phyloP scores from a whole-genome alignment of 140 eudicot genomes.

The Oenanthe javanica region DNA sequence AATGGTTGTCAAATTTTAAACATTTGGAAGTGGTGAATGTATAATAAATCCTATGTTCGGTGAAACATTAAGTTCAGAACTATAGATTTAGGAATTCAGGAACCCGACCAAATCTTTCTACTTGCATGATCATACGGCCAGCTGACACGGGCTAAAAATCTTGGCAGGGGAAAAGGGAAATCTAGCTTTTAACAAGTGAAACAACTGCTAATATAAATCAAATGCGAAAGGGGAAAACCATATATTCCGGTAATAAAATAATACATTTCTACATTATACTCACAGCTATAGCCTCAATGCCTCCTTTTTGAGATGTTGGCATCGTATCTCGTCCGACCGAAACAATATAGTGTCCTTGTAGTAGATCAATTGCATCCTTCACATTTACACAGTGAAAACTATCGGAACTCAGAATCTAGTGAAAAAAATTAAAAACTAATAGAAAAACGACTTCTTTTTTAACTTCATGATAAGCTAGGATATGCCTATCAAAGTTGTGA shows the following conservation, averaged over 20 bases:
- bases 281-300: conserved; percentile 71
- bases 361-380: conserved; percentile 84
- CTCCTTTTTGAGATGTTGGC: conserved; percentile 42
- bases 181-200: background rate
- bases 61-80: background rate
- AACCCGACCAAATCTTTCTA: background rate
- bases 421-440: background rate
- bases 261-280: conserved; percentile 26
- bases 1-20: background rate
- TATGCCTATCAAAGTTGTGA: background rate
- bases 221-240: background rate
- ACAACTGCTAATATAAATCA: background rate
- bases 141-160: background rate
- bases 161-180: background rate
- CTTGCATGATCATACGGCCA: background rate
- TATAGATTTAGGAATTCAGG: background rate
- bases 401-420: background rate
- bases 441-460: background rate
- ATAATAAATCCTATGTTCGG: no score
- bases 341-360: conserved; percentile 83
- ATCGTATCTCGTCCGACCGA: conserved; percentile 57
- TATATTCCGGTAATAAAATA: background rate
- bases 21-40: background rate
- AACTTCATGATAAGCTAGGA: background rate
- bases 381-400: conserved; percentile 2